These are phyloP conservation scores for Byssothecium circinans DNA, from an alignment of 2,329 filamentous ascomycete species.

Conservation along the genomic window DNA sequence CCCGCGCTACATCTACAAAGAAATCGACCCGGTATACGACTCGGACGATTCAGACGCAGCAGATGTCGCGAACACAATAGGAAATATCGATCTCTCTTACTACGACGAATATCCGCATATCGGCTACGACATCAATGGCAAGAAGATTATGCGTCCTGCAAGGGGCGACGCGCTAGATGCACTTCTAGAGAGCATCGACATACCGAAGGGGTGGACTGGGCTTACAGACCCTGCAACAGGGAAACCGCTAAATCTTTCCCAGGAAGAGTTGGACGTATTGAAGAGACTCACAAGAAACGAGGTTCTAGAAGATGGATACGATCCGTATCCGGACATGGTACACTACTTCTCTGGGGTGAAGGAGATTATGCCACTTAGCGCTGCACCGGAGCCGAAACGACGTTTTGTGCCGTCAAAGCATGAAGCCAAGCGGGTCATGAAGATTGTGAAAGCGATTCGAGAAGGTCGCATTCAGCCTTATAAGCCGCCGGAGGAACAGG, in stretches of 20 bases:
- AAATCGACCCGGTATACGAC: constrained; percentile 93
- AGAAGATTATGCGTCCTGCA: constrained; percentile 94
- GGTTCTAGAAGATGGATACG: constrained; percentile 81
- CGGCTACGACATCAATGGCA: constrained; percentile 98
- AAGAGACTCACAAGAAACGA: constrained; percentile 88
- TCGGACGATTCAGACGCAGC: constrained; percentile 90
- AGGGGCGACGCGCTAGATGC: constrained; percentile 92
- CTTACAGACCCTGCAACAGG: constrained; percentile 92
- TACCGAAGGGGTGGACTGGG: constrained; percentile 96
- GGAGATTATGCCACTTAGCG: constrained; percentile 92
- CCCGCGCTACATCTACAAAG: constrained; percentile 85
- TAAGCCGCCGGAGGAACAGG: constrained; percentile 72
- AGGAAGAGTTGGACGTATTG: constrained; percentile 85
- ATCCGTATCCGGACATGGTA: constrained; percentile 89
- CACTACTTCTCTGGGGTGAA: constrained; percentile 91
- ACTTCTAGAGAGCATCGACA: constrained; percentile 90
- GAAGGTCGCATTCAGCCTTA: constrained; percentile 94
- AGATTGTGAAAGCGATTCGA: constrained; percentile 91
- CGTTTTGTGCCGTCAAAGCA: constrained; percentile 96
- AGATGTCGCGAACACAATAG: constrained; percentile 84
- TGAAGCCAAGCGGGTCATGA: constrained; percentile 94
- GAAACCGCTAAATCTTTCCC: constrained; percentile 83
- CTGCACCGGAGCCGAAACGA: constrained; percentile 92
- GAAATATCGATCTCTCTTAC: constrained; percentile 88
- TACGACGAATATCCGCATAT: constrained; percentile 99